These are phyloP conservation scores for Herpetospermum pedunculosum DNA, from an alignment of 306 rosid species.

Conservation along the genomic window DNA sequence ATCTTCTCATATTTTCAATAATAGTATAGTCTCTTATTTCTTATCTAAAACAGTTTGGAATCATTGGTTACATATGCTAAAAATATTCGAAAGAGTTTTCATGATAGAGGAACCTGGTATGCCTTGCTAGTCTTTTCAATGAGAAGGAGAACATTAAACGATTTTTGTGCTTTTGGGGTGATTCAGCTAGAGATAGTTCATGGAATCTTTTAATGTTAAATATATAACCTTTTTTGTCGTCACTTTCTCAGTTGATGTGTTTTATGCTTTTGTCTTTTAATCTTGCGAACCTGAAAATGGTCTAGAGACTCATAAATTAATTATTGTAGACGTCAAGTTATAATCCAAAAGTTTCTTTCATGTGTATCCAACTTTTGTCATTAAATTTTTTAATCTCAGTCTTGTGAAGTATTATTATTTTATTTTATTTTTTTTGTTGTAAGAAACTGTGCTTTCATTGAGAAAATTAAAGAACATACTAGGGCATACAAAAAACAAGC, in stretches of 20 bases:
- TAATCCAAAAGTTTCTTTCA: background rate
- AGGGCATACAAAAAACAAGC: too few species aligned
- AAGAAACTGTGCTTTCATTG: too few species aligned
- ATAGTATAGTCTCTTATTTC: background rate
- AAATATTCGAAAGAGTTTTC: background rate
- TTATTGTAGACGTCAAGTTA: background rate
- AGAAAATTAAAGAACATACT: too few species aligned
- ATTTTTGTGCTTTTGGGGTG: background rate
- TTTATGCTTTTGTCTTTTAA: background rate
- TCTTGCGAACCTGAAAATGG: background rate
- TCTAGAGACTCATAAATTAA: background rate
- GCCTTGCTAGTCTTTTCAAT: background rate
- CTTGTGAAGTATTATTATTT: too few species aligned
- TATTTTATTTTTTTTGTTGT: too few species aligned
- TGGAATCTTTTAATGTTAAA: background rate
- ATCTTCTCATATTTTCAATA: background rate
- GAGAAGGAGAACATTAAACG: background rate
- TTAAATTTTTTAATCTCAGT: background rate
- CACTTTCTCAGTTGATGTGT: background rate
- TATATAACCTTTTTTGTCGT: background rate
- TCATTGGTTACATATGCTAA: background rate
- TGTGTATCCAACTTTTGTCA: background rate
- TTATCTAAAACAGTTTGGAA: background rate
- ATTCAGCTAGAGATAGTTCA: background rate
- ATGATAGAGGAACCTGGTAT: background rate